Conservation (phyloP, 164 flowering plant genomes). For the Chloranthus sessilifolius region DNA sequence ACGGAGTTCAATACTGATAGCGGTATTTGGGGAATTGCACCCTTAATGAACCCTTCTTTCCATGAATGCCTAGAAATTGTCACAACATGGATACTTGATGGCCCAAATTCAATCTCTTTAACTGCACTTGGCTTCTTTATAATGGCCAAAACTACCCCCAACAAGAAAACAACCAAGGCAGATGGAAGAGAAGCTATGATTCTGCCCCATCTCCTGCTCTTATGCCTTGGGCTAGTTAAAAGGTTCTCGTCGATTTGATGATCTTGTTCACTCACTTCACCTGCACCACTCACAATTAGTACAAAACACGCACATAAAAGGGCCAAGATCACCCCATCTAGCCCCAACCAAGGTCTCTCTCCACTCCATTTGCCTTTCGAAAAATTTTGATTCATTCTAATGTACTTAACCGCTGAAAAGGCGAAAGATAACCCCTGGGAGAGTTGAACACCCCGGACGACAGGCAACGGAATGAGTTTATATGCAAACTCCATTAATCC, state of each 20-base stretch:
- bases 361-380: conserved; percentile 49
- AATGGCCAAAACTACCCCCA: conserved; percentile 60
- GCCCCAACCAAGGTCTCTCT: conserved; percentile 64
- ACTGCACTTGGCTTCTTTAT: conserved; percentile 40
- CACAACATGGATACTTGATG: conserved; percentile 36
- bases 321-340: conserved; percentile 76
- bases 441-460: conserved; percentile 90
- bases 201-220: conserved; percentile 23
- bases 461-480: conserved; percentile 58
- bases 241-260: conserved; percentile 3
- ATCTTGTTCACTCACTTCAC: conserved; percentile 30
- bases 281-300: conserved; percentile 59
- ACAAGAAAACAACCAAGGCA: conserved; percentile 59
- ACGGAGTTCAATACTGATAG: conserved; percentile 67
- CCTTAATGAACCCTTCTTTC: conserved; percentile 72
- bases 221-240: conserved; percentile 2
- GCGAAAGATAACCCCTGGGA: conserved; percentile 89
- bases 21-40: conserved; percentile 70
- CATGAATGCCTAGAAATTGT: conserved; percentile 46
- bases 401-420: conserved; percentile 62
- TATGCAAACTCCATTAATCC: conserved; percentile 70
- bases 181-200: conserved; percentile 51
- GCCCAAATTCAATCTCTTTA: conserved; percentile 48
- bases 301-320: conserved; percentile 60
- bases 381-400: conserved; percentile 52